Conservation (phyloP, 163 green algal species). For the Prototheca stagnorum region DNA sequence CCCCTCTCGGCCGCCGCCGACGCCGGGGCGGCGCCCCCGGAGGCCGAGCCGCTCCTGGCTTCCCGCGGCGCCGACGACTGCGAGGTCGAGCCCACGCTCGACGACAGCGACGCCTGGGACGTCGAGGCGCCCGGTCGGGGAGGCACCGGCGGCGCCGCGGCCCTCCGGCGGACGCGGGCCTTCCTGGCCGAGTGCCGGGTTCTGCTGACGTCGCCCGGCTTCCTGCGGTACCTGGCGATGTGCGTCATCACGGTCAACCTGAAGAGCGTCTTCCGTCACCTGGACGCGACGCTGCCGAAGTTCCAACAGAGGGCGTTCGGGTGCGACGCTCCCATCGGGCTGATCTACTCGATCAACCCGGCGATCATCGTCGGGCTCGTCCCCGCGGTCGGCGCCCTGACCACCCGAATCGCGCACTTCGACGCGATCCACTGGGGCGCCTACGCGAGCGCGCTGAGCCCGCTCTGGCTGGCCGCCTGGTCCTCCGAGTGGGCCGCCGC, state of each 20-base stretch:
- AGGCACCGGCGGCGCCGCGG: not conserved
- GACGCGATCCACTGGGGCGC: conserved; percentile 40
- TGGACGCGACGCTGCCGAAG: conserved; percentile 44
- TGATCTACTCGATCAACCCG: conserved; percentile 47
- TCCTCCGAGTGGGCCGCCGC: conserved; percentile 15
- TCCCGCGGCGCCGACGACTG: not conserved
- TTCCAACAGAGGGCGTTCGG: conserved; percentile 32
- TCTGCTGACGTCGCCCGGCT: not conserved
- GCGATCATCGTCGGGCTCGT: conserved; percentile 34
- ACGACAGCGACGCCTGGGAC: too few species aligned
- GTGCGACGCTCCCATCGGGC: conserved; percentile 27
- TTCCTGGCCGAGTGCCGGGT: not conserved
- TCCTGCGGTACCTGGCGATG: conserved; percentile 2
- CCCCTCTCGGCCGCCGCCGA: too few species aligned
- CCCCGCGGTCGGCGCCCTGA: conserved; percentile 27
- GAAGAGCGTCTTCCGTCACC: conserved; percentile 37
- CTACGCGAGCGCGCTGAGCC: conserved; percentile 28
- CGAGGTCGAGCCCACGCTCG: not conserved
- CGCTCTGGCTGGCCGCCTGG: conserved; percentile 32
- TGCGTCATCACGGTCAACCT: conserved; percentile 25
- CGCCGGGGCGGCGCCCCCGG: too few species aligned
- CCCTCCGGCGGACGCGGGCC: not conserved
- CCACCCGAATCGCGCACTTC: conserved; percentile 12
- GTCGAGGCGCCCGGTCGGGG: not conserved
- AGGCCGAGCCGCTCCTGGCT: conserved; percentile 1